Base-by-base conservation (phyloP, 2,329 filamentous ascomycete species). In the Pyrenochaeta sp. region DNA sequence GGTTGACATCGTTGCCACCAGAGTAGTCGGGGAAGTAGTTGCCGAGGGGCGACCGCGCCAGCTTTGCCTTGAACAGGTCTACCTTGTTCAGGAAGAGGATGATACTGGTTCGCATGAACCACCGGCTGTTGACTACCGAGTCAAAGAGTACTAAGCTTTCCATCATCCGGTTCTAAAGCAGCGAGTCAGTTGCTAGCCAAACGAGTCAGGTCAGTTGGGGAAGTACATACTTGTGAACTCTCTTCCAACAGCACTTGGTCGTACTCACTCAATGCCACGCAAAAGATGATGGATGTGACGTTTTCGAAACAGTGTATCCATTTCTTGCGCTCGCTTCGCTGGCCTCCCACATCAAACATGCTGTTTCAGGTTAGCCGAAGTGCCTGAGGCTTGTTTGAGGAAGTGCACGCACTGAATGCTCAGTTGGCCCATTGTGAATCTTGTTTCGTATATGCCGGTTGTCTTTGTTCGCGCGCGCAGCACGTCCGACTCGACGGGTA, bases 261-360 rank as follows among this genome's bases (percentile, higher is more conserved):
- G 75, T 99, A 99, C 78, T 99, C 95, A 80, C 93, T 98, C 66
- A 99, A 81, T 14, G 95, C 95, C 58, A 99, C 95, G 73, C 95
- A 99, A 79, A 99, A 99, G 66, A 99, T 99, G 77, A 99, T 99
- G 3, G 95, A 98, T 37, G 95, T 99, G 69, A 99, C 95, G 69
- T 98, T 98, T 77, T 99, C 95, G 77, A 99, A 99, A 81, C 95
- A 99, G 79, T 99, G 95, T 73, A 99, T 99, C 95, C 95, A 99
- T 81, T 99, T 99, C 83, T 99, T 99, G 59, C 95, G 87, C 79
- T 99, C 95, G 76, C 94, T 98, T 73, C 95, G 84, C 78, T 99
- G 95, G 20, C 95, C 95, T 59, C 95, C 95, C 4, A 99, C 95
- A 76, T 99, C 95, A 74, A 99, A 99, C 95, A 99, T 99, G 81